Evolutionary conservation across 2,329 filamentous ascomycete genomes (phyloP).

Genomic region (Fusarium devonianum): DNA sequence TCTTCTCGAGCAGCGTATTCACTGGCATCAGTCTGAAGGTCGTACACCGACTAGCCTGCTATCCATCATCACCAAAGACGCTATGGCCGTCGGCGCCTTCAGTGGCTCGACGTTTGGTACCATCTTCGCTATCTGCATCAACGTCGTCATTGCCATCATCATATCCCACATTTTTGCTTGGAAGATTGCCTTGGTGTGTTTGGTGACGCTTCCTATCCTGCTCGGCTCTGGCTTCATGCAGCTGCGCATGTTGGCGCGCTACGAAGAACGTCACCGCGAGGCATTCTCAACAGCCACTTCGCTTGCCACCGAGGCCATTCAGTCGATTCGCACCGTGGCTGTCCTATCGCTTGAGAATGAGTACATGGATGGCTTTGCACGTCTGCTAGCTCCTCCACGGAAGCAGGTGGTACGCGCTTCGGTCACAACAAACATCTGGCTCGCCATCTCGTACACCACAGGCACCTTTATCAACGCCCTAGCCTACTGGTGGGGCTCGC

Average conservation of each 20-base stretch:
- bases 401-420: conserved; percentile 61
- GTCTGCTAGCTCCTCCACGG: conserved; percentile 56
- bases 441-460: conserved; percentile 65
- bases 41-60: conserved; percentile 69
- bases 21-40: conserved; percentile 71
- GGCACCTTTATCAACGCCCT: conserved; percentile 75
- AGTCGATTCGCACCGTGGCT: conserved; percentile 28
- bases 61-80: conserved; percentile 73
- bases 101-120: conserved; percentile 75
- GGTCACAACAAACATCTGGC: conserved; percentile 62
- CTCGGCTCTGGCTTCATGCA: conserved; percentile 74
- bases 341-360: conserved; percentile 60
- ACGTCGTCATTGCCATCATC: conserved; percentile 71
- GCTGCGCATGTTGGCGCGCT: conserved; percentile 66
- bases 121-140: conserved; percentile 70
- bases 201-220: conserved; percentile 72
- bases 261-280: conserved; percentile 67
- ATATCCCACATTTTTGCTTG: conserved; percentile 75
- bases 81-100: conserved; percentile 69
- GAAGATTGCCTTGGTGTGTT: conserved; percentile 76
- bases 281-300: conserved; percentile 59
- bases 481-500: conserved; percentile 81
- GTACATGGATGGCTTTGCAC: conserved; percentile 59
- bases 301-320: conserved; percentile 30
- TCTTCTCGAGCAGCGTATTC: conserved; percentile 68